Percentiles rank a stretch among this genome's conserved stretches.
Evolutionary conservation across 805 yeast species (phyloP).

Genomic region (Candida ortonii): DNA sequence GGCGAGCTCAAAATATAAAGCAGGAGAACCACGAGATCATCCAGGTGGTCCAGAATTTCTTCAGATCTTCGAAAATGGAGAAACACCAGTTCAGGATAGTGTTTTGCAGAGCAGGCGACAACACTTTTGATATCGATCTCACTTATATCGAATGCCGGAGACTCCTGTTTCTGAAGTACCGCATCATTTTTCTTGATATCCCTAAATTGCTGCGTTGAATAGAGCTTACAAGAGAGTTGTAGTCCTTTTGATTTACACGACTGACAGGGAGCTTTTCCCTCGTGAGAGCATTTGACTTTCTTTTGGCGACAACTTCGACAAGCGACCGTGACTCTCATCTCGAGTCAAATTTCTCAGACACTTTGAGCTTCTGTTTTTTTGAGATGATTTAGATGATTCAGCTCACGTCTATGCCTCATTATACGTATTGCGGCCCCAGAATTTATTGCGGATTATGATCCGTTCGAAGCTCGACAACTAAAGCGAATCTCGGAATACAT

Average conservation of each 20-base stretch:
- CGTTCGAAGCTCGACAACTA: too few species aligned
- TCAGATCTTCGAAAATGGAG: constrained; percentile 7
- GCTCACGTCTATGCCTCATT: too few species aligned
- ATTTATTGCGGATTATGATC: too few species aligned
- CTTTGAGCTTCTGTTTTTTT: too few species aligned
- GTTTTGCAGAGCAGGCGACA: constrained; percentile 6
- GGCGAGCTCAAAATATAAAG: constrained; percentile 14
- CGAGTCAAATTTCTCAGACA: too few species aligned
- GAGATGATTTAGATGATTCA: too few species aligned
- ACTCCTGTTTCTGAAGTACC: background rate
- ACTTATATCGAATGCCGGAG: constrained; percentile 4
- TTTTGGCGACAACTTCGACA: constrained; percentile 15
- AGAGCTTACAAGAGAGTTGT: constrained; percentile 9
- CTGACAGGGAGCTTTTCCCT: constrained; percentile 14
- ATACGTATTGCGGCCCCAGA: too few species aligned
- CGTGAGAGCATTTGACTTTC: constrained; percentile 16
- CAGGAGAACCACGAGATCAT: constrained; percentile 14
- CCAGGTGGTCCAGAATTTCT: constrained; percentile 8
- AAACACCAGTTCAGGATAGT: constrained; percentile 17
- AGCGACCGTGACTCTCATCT: constrained; percentile 17
- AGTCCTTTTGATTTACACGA: constrained; percentile 10
- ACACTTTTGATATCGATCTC: constrained; percentile 2
- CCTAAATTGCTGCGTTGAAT: constrained; percentile 17
- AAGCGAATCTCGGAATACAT: too few species aligned
- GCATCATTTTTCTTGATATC: constrained; percentile 5